Conservation (phyloP, 2,329 filamentous ascomycete species). For the Colletotrichum viniferum region DNA sequence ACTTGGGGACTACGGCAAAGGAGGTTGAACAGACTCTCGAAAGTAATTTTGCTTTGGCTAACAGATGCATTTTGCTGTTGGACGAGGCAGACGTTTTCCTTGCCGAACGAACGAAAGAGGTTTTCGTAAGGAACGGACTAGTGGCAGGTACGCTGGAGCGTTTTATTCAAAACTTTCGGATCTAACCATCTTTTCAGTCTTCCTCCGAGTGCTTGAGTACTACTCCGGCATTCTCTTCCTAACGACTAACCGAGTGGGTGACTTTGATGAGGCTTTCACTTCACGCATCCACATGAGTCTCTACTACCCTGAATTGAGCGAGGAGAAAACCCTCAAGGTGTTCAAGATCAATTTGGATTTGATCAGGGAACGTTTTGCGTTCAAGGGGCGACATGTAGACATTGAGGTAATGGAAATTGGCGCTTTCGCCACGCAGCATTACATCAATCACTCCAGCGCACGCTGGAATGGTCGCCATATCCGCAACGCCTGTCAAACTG, state of each 20-base stretch:
- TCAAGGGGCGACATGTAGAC: conserved; percentile 25
- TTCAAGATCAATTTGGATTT: conserved; percentile 41
- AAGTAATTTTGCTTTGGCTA: background rate
- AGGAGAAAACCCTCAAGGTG: conserved; percentile 43
- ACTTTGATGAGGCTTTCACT: conserved; percentile 52
- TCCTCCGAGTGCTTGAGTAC: conserved; percentile 55
- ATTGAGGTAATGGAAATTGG: conserved; percentile 38
- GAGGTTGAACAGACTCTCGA: background rate
- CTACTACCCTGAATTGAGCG: conserved; percentile 39
- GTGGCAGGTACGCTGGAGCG: background rate
- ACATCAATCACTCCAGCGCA: background rate
- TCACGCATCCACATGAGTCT: conserved; percentile 50
- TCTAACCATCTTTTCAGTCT: conserved; percentile 28
- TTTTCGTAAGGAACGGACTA: background rate
- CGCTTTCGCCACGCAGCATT: conserved; percentile 26
- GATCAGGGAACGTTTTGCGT: conserved; percentile 34
- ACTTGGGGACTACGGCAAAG: background rate
- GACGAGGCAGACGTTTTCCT: conserved; percentile 39
- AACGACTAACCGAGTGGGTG: conserved; percentile 53
- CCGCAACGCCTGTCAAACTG: conserved; percentile 48
- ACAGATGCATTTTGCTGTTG: background rate
- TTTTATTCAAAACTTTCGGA: accelerated
- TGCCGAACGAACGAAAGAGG: conserved; percentile 69
- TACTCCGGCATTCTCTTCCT: conserved; percentile 54
- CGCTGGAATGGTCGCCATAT: conserved; percentile 48